Evolutionary conservation across 2,329 filamentous ascomycete genomes (phyloP), one percentile per base, ranked within the genome.

Genomic region (Colletotrichum spinosum): DNA sequence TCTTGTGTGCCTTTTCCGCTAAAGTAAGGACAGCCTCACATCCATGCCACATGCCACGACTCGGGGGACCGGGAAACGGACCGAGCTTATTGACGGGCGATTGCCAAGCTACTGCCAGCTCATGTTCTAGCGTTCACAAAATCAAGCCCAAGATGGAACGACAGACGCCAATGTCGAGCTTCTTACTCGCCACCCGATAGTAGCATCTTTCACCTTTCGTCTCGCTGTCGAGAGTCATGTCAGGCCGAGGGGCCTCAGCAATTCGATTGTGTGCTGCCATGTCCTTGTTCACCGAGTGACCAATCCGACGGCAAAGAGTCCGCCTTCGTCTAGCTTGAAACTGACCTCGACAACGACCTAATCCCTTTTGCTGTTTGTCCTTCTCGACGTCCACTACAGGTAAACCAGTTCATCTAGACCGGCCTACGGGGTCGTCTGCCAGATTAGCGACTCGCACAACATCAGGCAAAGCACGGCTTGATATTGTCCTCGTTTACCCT

Each of bases 31-130:
- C 53, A 52, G 41, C 52, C 46, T 62, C 41, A 41, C 51, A 33
- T 60, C 45, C 39, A 34, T 44, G 12, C 42, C 38, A 25, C 34
- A 42, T 17, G 39, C 37, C 55, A 59, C 13, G 42, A 53, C 39
- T 58, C 55, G 55, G 39, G 33, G 45, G 37, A 41, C 25, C 53
- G 52, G 63, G 37, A 57, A 63, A 57, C 48, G 52, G 59, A 63
- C 58, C 63, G 58, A 62, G 59, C 49, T 53, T 55, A 63, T 38
- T 52, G 48, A 49, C 56, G 45, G 49, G 54, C 44, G 38, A 15
- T 37, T 50, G 39, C 51, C 52, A 42, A 25, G 51, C 39, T 25
- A 25, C 25, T 41, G 46, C 45, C 51, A 41, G 58, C 59, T n/a
- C 44, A 15, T 35, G 13, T 49, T 49, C 35, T 65, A 62, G 63